Percentiles rank a stretch among this genome's conserved stretches.
phyloP scores from a whole-genome alignment of 2,329 filamentous ascomycete species.

The Podosphaera xanthii region DNA sequence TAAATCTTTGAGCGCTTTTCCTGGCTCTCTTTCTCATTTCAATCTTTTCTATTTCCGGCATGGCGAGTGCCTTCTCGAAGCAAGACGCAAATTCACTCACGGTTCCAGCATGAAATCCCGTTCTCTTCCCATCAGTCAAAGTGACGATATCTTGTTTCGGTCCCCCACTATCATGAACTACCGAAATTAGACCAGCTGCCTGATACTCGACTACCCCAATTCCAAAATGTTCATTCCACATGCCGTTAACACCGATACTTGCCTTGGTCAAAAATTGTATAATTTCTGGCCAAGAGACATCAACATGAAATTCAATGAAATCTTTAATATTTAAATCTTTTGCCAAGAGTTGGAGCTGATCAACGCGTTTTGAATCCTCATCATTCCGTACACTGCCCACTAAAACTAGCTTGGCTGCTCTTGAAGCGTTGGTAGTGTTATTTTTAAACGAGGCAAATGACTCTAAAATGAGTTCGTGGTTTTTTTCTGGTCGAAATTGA shows the following conservation, averaged over 20 bases:
- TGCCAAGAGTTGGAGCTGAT: constrained; percentile 64
- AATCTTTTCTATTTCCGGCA: constrained; percentile 40
- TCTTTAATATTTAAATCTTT: constrained; percentile 74
- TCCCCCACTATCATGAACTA: constrained; percentile 83
- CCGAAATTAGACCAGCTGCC: constrained; percentile 74
- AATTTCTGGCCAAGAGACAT: constrained; percentile 75
- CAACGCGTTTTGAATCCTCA: constrained; percentile 59
- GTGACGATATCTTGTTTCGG: constrained; percentile 87
- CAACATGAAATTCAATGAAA: constrained; percentile 65
- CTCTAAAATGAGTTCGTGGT: constrained; percentile 67
- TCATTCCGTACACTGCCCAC: constrained; percentile 84
- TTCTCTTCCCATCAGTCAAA: constrained; percentile 52
- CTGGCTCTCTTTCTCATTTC: constrained; percentile 56
- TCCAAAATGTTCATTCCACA: constrained; percentile 99
- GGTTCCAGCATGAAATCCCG: constrained; percentile 71
- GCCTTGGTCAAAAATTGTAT: constrained; percentile 54
- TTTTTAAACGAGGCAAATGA: constrained; percentile 61
- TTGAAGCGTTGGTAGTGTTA: constrained; percentile 26
- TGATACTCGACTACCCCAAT: constrained; percentile 98
- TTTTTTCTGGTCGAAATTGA: constrained; percentile 94
- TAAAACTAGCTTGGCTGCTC: constrained; percentile 47
- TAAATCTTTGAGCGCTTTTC: constrained; percentile 61
- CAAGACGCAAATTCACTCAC: constrained; percentile 56
- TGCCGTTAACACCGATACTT: constrained; percentile 80
- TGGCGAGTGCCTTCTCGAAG: constrained; percentile 53